Evolutionary conservation across 2,329 filamentous ascomycete genomes (phyloP).

Genomic region (Phoma sp.): DNA sequence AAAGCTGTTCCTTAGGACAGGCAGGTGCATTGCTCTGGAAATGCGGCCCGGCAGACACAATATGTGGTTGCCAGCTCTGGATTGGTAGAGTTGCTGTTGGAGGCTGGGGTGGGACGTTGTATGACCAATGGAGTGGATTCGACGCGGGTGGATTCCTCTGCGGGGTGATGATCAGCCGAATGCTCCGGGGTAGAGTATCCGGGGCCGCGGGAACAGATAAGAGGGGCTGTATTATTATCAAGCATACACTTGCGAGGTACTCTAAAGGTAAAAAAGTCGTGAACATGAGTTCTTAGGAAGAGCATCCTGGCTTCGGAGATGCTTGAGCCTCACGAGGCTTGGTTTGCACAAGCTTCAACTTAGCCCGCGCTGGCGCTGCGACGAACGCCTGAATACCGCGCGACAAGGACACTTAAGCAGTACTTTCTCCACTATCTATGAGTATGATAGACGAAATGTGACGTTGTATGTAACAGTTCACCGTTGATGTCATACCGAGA

Average conservation of each 20-base stretch:
- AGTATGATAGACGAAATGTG: not conserved
- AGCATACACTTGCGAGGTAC: no score
- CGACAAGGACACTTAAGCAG: not conserved
- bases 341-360: not conserved
- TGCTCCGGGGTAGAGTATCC: slow-evolving; percentile 6
- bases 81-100: slow-evolving; percentile 5
- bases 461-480: not conserved
- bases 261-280: not conserved
- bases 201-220: not conserved
- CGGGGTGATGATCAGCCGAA: slow-evolving; percentile 23
- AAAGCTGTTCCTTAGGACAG: not conserved
- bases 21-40: not conserved
- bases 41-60: slow-evolving; percentile 3
- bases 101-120: not conserved
- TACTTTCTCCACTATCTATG: not conserved
- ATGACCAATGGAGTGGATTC: slow-evolving; percentile 5
- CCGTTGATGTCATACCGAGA: slow-evolving; percentile 5
- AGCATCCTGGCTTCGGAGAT: not conserved
- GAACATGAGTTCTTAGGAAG: not conserved
- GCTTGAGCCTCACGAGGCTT: not conserved
- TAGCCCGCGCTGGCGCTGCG: not conserved
- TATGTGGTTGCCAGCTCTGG: not conserved
- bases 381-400: not conserved
- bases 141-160: slow-evolving; percentile 1
- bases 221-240: not conserved